Evolutionary conservation across 2,329 filamentous ascomycete genomes (phyloP).

Genomic region (Cordyceps militaris): DNA sequence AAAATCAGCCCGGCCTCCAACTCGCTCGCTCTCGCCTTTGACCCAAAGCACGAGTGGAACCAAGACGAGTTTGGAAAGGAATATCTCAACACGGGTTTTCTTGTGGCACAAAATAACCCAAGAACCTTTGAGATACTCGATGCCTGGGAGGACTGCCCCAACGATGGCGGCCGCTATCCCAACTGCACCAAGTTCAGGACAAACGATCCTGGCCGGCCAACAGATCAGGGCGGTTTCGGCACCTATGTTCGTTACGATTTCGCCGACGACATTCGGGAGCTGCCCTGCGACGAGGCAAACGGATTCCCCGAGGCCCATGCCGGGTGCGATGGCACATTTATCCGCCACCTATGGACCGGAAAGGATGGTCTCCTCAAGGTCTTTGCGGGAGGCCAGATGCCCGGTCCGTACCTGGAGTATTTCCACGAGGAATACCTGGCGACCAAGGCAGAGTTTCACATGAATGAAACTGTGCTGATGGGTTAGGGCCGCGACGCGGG

Average conservation of each 20-base stretch:
- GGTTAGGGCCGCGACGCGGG: constrained; percentile 1
- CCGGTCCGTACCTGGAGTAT: constrained; percentile 28
- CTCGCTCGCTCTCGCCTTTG: constrained; percentile 35
- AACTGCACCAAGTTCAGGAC: constrained; percentile 32
- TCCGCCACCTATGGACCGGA: constrained; percentile 38
- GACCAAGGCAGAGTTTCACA: constrained; percentile 28
- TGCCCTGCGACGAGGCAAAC: constrained; percentile 37
- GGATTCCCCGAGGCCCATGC: constrained; percentile 33
- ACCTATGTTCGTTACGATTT: constrained; percentile 37
- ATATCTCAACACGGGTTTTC: constrained; percentile 47
- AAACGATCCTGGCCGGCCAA: constrained; percentile 30
- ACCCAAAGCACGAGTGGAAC: constrained; percentile 32
- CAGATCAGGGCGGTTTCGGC: constrained; percentile 39
- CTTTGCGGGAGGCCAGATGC: constrained; percentile 31
- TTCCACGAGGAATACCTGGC: constrained; percentile 30
- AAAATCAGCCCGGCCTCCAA: constrained; percentile 31
- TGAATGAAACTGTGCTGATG: constrained; percentile 31
- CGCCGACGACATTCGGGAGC: constrained; percentile 32
- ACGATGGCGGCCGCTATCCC: constrained; percentile 31
- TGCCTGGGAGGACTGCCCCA: constrained; percentile 39
- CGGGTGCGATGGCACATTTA: constrained; percentile 33
- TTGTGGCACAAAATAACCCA: constrained; percentile 44
- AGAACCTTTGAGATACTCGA: constrained; percentile 41
- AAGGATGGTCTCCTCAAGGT: constrained; percentile 34
- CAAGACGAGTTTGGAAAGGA: constrained; percentile 32